Conservation (phyloP, 352 stramenopile species). For the Phytophthora lateralis region DNA sequence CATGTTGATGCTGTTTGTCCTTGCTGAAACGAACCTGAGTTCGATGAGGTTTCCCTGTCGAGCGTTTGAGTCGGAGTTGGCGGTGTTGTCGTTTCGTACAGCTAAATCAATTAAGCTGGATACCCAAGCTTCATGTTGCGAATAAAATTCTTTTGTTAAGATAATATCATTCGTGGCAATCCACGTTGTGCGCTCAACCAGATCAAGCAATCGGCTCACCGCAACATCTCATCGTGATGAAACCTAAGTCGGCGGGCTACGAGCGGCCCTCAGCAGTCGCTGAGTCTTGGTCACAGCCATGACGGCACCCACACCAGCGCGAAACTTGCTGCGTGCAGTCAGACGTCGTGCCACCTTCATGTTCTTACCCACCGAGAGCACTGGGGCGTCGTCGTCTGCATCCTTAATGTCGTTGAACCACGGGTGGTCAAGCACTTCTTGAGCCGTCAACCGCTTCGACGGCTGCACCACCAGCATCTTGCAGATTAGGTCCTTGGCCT, state of each 20-base stretch:
- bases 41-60: too few relatives aligned
- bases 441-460: conserved; percentile 72
- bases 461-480: conserved; percentile 93
- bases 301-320: conserved; percentile 66
- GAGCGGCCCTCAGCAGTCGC: conserved; percentile 48
- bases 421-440: conserved; percentile 68
- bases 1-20: too few relatives aligned
- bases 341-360: conserved; percentile 65
- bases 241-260: conserved; percentile 21
- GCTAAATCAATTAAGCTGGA: too few relatives aligned
- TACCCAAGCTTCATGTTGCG: too few relatives aligned
- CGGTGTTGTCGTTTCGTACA: too few relatives aligned
- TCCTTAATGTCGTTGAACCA: conserved; percentile 81
- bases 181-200: not conserved
- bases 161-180: not conserved
- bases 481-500: conserved; percentile 93
- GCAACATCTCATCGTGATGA: not conserved
- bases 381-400: conserved; percentile 54
- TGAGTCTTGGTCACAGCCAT: conserved; percentile 86
- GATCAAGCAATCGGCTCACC: not conserved
- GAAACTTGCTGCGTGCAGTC: conserved; percentile 73
- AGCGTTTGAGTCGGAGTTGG: too few relatives aligned
- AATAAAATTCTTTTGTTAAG: conserved; percentile 14
- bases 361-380: conserved; percentile 73
- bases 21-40: too few relatives aligned